Evolutionary conservation across 202 grass and related monocot species (phyloP).

Genomic region (Dendrocalamus latiflorus): DNA sequence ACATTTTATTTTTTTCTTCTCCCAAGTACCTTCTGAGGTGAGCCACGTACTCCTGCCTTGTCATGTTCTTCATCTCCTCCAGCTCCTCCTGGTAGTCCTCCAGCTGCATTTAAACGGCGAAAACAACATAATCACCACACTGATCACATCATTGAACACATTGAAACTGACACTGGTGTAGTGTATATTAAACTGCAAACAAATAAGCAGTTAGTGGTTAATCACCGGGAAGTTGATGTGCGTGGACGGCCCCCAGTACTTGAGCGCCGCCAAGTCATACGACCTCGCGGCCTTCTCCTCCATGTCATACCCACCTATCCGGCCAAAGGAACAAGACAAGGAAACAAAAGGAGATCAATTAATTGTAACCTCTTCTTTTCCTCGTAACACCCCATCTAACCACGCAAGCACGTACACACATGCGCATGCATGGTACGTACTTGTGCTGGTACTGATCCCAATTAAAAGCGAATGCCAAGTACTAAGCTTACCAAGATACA

Average conservation of each 20-base stretch:
- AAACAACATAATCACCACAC: neutral
- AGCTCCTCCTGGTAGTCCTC: slow-evolving; percentile 84
- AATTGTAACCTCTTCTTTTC: neutral
- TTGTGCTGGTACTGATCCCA: neutral
- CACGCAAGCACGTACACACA: neutral
- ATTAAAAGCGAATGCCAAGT: neutral
- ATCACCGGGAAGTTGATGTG: slow-evolving; percentile 88
- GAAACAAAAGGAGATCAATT: neutral
- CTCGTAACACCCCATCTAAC: neutral
- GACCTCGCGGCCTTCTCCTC: slow-evolving; percentile 98
- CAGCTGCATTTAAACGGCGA: slow-evolving; percentile 22
- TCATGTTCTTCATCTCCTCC: slow-evolving; percentile 92
- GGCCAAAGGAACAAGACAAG: neutral
- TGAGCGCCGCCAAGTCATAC: too few relatives aligned
- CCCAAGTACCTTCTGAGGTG: slow-evolving; percentile 74
- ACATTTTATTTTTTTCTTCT: too few relatives aligned
- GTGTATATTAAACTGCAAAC: neutral
- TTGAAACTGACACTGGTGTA: neutral
- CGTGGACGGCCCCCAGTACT: too few relatives aligned
- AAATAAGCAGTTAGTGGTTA: neutral
- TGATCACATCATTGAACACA: neutral
- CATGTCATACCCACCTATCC: slow-evolving; percentile 97
- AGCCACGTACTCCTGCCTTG: slow-evolving; percentile 84
- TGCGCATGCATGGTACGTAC: neutral
- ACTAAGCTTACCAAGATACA: slow-evolving; percentile 77